A percentile compares a stretch with the other conserved stretches of the same genome.
Conservation (phyloP, 1,284 basidiomycete species). For the Rhodotorula sp. region DNA sequence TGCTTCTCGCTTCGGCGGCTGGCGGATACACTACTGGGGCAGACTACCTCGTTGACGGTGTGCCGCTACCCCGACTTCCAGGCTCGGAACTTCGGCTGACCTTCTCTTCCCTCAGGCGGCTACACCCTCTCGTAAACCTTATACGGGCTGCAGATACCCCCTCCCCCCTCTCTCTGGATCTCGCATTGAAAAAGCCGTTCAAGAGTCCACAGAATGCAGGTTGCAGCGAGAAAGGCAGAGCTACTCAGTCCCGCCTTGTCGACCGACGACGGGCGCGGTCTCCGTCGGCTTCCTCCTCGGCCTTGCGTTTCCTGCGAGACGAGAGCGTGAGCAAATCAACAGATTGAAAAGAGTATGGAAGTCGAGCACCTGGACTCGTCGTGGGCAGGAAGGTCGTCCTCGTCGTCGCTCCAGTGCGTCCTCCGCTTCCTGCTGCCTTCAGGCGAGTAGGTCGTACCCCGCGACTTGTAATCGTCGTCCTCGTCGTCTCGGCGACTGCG, state of each 20-base stretch:
- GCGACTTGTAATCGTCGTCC: background rate
- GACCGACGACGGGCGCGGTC: conserved; percentile 19
- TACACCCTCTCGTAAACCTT: conserved; percentile 4
- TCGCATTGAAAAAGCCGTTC: too few relatives aligned
- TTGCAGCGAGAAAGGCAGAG: background rate
- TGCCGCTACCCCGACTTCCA: background rate
- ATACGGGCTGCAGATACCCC: background rate
- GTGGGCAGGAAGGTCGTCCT: background rate
- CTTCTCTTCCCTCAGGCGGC: background rate
- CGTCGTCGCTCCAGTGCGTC: conserved; percentile 32
- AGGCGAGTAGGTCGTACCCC: conserved; percentile 6
- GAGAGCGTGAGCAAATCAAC: background rate
- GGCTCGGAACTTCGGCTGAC: background rate
- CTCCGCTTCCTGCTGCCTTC: conserved; percentile 7
- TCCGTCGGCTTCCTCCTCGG: conserved; percentile 19
- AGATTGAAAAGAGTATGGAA: background rate
- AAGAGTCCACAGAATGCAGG: background rate
- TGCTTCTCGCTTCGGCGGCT: conserved; percentile 21
- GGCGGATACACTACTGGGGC: conserved; percentile 22
- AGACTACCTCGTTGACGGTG: conserved; percentile 28
- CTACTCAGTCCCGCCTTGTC: conserved; percentile 7
- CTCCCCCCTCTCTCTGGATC: background rate
- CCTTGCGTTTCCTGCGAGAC: conserved; percentile 28
- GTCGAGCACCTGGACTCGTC: conserved; percentile 18
- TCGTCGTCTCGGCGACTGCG: background rate